phyloP scores from a whole-genome alignment of 768 basidiomycete genomes.

The Mycena vulgaris region DNA sequence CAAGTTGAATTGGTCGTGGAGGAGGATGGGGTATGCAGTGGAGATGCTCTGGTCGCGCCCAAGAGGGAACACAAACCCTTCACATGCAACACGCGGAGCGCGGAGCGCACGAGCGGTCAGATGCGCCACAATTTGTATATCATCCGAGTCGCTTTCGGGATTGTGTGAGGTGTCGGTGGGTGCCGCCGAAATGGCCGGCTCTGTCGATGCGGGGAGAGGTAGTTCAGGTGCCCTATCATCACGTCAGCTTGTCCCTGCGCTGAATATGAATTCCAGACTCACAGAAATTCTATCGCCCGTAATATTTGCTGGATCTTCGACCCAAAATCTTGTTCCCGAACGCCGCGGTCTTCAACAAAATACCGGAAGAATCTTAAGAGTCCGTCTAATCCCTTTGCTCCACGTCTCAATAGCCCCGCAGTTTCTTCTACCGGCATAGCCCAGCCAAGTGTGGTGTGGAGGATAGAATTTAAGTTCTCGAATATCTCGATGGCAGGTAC shows the following conservation, averaged over 20 bases:
- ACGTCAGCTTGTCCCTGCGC: neutral
- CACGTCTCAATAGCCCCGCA: constrained; percentile 1
- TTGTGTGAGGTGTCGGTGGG: no score
- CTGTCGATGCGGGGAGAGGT: neutral
- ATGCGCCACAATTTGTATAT: constrained; percentile 1
- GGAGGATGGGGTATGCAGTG: constrained; percentile 6
- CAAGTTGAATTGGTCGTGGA: neutral
- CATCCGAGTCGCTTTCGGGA: neutral
- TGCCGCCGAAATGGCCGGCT: no score
- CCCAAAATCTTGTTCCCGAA: constrained; percentile 11
- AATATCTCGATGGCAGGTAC: neutral
- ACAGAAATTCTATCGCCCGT: constrained; percentile 7
- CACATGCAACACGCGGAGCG: neutral
- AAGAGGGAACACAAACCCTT: constrained; percentile 14
- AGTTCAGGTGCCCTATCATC: neutral
- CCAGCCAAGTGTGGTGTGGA: constrained; percentile 6
- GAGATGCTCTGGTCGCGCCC: neutral
- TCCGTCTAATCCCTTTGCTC: neutral
- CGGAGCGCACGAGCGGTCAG: neutral
- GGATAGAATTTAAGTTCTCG: constrained; percentile 10
- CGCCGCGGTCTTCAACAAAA: constrained; percentile 11
- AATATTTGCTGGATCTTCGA: no score
- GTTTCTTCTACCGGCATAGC: constrained; percentile 2
- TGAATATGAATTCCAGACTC: neutral
- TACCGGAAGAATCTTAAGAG: neutral